A percentile compares a stretch with the other conserved stretches of the same genome.
Evolutionary conservation across 2,329 filamentous ascomycete genomes (phyloP).

Genomic region (Davidsoniella australis): DNA sequence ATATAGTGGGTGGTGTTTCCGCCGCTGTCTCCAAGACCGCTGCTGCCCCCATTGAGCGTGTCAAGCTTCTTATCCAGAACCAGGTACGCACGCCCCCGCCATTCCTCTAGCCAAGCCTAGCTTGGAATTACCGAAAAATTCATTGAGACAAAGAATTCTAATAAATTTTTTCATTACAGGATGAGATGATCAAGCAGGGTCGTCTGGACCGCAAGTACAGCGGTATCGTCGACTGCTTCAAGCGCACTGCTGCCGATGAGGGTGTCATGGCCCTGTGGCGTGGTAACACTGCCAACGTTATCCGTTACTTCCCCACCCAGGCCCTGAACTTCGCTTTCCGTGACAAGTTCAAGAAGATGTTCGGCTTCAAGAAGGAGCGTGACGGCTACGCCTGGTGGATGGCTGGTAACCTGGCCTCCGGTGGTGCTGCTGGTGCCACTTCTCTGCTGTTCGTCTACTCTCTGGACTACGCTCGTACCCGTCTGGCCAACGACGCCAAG

Average conservation of each 20-base stretch:
- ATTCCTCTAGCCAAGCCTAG: too few relatives aligned
- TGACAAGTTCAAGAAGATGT: constrained; percentile 99
- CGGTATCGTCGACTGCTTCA: constrained; percentile 92
- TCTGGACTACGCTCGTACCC: constrained; percentile 99
- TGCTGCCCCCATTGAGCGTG: constrained; percentile 98
- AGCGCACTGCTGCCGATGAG: constrained; percentile 74
- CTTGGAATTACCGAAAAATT: neutral
- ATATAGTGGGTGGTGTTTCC: constrained; percentile 95
- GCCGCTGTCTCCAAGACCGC: constrained; percentile 99
- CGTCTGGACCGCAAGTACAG: constrained; percentile 96
- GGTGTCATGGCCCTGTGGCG: constrained; percentile 93
- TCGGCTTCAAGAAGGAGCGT: constrained; percentile 99
- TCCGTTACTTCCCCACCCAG: constrained; percentile 99
- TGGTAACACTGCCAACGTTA: constrained; percentile 99
- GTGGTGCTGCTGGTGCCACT: constrained; percentile 99
- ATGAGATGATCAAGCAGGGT: constrained; percentile 99
- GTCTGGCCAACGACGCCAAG: constrained; percentile 99
- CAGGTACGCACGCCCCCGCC: constrained; percentile 46
- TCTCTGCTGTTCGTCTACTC: constrained; percentile 99
- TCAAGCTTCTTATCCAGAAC: constrained; percentile 99
- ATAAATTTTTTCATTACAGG: constrained; percentile 34
- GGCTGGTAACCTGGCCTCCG: constrained; percentile 97
- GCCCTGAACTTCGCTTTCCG: constrained; percentile 99
- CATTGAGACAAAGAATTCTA: constrained; percentile 13
- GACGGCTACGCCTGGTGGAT: constrained; percentile 99